phyloP scores from a whole-genome alignment of 2,329 filamentous ascomycete genomes.

The Chaetoscypha palmicola region DNA sequence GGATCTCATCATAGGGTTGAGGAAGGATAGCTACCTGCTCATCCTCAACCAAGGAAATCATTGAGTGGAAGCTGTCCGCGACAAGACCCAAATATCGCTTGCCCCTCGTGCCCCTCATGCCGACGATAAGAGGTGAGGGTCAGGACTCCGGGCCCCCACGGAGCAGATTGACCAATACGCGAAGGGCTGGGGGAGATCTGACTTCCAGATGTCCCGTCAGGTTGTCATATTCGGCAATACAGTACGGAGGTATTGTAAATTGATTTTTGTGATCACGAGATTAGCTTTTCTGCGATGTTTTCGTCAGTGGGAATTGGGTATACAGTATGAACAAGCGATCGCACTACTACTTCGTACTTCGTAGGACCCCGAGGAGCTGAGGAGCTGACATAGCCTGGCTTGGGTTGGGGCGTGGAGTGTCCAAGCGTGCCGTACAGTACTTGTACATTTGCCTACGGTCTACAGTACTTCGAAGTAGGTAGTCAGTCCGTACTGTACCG shows the following conservation, averaged over 20 bases:
- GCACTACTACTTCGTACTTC: too few relatives aligned
- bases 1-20: too few relatives aligned
- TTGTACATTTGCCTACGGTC: too few relatives aligned
- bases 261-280: conserved; percentile 1
- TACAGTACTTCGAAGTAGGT: too few relatives aligned
- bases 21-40: neutral
- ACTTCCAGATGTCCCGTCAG: too few relatives aligned
- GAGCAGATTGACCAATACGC: neutral
- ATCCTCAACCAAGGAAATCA: neutral
- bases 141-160: neutral
- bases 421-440: neutral
- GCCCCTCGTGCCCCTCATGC: conserved; percentile 1
- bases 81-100: neutral
- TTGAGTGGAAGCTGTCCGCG: neutral
- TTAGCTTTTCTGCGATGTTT: neutral
- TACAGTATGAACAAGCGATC: too few relatives aligned
- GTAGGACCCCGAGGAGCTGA: too few relatives aligned
- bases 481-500: too few relatives aligned
- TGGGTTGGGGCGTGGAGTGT: too few relatives aligned
- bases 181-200: neutral
- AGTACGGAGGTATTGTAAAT: neutral
- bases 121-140: neutral
- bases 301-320: neutral
- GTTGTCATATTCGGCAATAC: neutral
- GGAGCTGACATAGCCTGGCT: too few relatives aligned